These are phyloP conservation scores for Triticum urartu DNA, from an alignment of 176 grass and related monocot genomes.

Conservation along the genomic window DNA sequence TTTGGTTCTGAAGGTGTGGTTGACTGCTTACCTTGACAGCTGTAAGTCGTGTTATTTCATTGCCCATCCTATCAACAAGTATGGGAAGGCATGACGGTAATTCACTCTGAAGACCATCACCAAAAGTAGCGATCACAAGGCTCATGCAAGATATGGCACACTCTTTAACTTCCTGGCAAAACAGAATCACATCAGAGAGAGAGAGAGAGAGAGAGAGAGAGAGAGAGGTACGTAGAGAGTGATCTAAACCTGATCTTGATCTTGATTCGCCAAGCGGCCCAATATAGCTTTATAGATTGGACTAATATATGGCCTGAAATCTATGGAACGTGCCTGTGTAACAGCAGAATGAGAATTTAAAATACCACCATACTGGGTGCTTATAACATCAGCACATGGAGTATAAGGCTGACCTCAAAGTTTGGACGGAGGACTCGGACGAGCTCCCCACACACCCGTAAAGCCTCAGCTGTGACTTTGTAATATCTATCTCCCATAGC, in stretches of 20 bases:
- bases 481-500: slow-evolving; percentile 98
- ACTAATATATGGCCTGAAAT: slow-evolving; percentile 74
- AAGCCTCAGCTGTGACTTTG: slow-evolving; percentile 98
- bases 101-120: slow-evolving; percentile 84
- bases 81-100: slow-evolving; percentile 90
- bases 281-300: slow-evolving; percentile 92
- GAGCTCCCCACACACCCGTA: slow-evolving; percentile 93
- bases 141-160: slow-evolving; percentile 86
- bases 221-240: not conserved
- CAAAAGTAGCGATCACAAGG: slow-evolving; percentile 91
- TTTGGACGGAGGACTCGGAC: slow-evolving; percentile 86
- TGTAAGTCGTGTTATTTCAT: slow-evolving; percentile 98
- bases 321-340: slow-evolving; percentile 55
- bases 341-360: slow-evolving; percentile 1
- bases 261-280: slow-evolving; percentile 95
- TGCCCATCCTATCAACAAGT: slow-evolving; percentile 99
- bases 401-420: slow-evolving; percentile 59
- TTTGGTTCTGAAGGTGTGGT: not conserved
- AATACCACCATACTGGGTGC: not conserved
- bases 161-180: slow-evolving; percentile 86
- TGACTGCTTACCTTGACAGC: slow-evolving; percentile 67
- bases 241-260: slow-evolving; percentile 94
- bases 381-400: slow-evolving; percentile 23
- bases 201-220: no score
- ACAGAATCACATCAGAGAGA: slow-evolving; percentile 10